Evolutionary conservation across 345 rosid genomes (phyloP), one percentile per base, ranked within the genome.

Genomic region (Murraya koenigii): DNA sequence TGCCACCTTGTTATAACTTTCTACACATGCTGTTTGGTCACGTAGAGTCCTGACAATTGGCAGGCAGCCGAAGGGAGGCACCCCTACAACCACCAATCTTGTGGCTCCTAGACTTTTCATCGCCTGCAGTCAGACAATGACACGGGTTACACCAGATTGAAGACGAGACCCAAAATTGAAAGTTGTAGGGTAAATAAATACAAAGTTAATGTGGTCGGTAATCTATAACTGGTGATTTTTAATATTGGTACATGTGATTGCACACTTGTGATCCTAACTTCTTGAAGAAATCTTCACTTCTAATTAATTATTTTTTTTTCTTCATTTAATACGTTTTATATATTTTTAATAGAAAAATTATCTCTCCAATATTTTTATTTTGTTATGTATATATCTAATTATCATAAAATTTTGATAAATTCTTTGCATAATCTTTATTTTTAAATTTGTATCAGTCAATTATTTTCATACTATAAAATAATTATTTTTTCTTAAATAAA

Each of bases 1-100:
- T 19, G 91, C 82, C 0, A 79, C 81, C 6, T 83, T 78, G 85
- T 94, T 94, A 36, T 82, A 81, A 54, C 84, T 78, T 61, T 85
- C 88, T 13, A 87, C 85, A 20, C 98, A 93, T 5, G 78, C 82
- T 11, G 77, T 74, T 77, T 85, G 78, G 78, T 76, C 84, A 82
- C 11, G 75, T 32, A 93, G 73, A 9, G 94, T 90, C 86, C 82
- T 91, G 1, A 91, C 89, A 8, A 93, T 66, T 28, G 97, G 98
- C 92, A 95, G 84, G 80, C 98, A 95, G 10, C 98, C 98, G 75
- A 95, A 44, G 2, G 97, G 97, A 39, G 97, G 97, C 33, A 95
- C 88, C 69, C 98, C 98, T 8, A 95, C 97, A 14, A 91, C 84
- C 23, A 85, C 92, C 80, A 93, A 26, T 78, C 93, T 86, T 54